Percentiles rank a stretch among this genome's conserved stretches.
phyloP scores from a whole-genome alignment of 75 land plant genomes.

The Sequoia sempervirens region DNA sequence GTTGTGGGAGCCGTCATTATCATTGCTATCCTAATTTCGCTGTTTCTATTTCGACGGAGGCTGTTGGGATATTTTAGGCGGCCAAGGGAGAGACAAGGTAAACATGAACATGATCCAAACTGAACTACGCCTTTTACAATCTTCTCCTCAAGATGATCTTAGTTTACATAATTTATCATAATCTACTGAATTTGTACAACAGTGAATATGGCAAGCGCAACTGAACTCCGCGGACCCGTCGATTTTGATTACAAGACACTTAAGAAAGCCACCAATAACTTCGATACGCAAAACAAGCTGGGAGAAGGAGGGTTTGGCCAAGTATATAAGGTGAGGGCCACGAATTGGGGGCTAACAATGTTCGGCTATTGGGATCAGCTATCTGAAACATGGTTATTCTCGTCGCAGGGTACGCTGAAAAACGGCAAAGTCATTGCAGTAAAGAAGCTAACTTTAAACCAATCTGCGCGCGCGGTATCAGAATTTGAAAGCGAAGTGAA shows the following conservation, averaged over 20 bases:
- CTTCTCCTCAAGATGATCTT: background rate
- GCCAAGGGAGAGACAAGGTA: background rate
- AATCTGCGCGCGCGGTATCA: slow-evolving; percentile 8
- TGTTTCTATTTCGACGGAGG: background rate
- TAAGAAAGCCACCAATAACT: slow-evolving; percentile 35
- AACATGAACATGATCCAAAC: background rate
- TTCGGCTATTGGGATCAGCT: background rate
- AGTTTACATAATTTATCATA: background rate
- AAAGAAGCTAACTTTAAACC: slow-evolving; percentile 31
- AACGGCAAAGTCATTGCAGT: slow-evolving; percentile 48
- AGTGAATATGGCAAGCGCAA: slow-evolving; percentile 26
- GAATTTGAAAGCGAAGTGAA: slow-evolving; percentile 45
- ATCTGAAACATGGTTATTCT: background rate
- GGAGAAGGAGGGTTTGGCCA: slow-evolving; percentile 57
- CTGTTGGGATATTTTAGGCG: background rate
- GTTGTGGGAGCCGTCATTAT: slow-evolving; percentile 13
- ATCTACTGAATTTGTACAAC: background rate
- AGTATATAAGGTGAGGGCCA: slow-evolving; percentile 36
- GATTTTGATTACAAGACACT: slow-evolving; percentile 25
- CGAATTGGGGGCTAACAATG: background rate
- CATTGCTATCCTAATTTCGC: background rate
- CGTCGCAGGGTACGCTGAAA: slow-evolving; percentile 31
- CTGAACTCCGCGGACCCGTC: slow-evolving; percentile 30
- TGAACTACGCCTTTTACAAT: background rate
- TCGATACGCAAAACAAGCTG: slow-evolving; percentile 34